Base-by-base conservation (phyloP, 805 yeast genomes). In the Yarrowia sp. region DNA sequence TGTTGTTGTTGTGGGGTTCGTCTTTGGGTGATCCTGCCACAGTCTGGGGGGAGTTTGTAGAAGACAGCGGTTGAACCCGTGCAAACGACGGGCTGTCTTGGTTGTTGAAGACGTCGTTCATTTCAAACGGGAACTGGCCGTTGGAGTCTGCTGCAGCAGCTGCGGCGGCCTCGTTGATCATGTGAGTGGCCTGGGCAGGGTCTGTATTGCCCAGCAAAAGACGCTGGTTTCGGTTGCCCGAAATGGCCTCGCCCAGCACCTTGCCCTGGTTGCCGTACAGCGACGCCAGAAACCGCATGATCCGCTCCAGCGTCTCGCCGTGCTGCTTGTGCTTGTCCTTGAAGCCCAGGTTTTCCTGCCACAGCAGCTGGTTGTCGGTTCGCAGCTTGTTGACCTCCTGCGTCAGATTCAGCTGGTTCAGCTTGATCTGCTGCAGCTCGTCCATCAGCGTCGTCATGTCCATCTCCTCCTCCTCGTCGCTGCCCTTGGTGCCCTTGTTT, bases 261-360 rank as follows among this genome's bases (percentile, higher is more conserved):
- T 84, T 83, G 28, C 86, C 82, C 17, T 86, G 84, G 69, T 81
- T 83, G 18, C 92, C 92, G 71, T 88, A 89, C 3, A 93, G 83
- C 6, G 92, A 84, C 1, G 97, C 96, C 71, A 95, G 79, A 69
- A 95, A 93, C 70, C 95, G 84, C 71, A 95, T 77, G 60, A 95
- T 93, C 68, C 90, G 88, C 68, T 92, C 96, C 65, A 95, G 80
- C 22, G 97, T 90, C 68, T 89, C 93, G 44, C 93, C 86, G 74
- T 95, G 98, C 38, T 86, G 82, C 70, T 88, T 85, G 74, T 92
- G 90, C 68, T 92, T 84, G 74, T 93, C 98, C 64, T 98, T 81
- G 6, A 93, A 87, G 66, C 86, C 77, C 73, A 82, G 86, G 71
- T 91, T 88, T 73, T 95, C 98, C 67, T 88, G 87, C 99, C 99